These are phyloP conservation scores for Carallia pectinifolia DNA, from an alignment of 345 rosid species.

Conservation along the genomic window DNA sequence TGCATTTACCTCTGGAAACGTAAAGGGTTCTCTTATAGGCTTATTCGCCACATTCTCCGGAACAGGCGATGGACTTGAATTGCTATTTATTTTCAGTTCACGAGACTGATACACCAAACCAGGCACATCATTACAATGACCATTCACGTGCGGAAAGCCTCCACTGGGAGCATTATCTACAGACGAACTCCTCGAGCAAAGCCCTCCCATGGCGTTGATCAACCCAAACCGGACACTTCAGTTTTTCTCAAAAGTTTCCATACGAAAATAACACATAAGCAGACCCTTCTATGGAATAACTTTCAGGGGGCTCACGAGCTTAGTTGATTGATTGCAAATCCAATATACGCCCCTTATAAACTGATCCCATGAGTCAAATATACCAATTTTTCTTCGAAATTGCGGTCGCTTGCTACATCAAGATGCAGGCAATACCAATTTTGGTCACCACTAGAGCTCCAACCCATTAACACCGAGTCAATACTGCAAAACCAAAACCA, in stretches of 20 bases:
- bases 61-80: slow-evolving; percentile 37
- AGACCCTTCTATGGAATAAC: slow-evolving; percentile 7
- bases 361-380: slow-evolving; percentile 14
- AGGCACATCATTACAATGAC: slow-evolving; percentile 43
- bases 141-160: slow-evolving; percentile 63
- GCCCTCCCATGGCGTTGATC: slow-evolving; percentile 76
- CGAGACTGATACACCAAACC: slow-evolving; percentile 46
- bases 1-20: slow-evolving; percentile 46
- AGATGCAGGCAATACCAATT: slow-evolving; percentile 38
- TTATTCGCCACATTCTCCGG: slow-evolving; percentile 45
- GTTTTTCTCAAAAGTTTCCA: slow-evolving; percentile 38
- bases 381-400: slow-evolving; percentile 25
- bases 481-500: slow-evolving; percentile 33
- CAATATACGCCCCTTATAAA: background rate
- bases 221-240: slow-evolving; percentile 17
- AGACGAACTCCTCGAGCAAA: slow-evolving; percentile 93
- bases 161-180: slow-evolving; percentile 93
- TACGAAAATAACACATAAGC: slow-evolving; percentile 17
- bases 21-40: slow-evolving; percentile 46
- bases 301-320: slow-evolving; percentile 5
- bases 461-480: slow-evolving; percentile 48
- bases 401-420: slow-evolving; percentile 27
- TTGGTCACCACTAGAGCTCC: slow-evolving; percentile 41
- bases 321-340: background rate
- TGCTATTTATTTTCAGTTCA: slow-evolving; percentile 44